A percentile compares a stretch with the other conserved stretches of the same genome.
Evolutionary conservation across 768 basidiomycete species (phyloP).

Genomic region (Auricularia heimuer): DNA sequence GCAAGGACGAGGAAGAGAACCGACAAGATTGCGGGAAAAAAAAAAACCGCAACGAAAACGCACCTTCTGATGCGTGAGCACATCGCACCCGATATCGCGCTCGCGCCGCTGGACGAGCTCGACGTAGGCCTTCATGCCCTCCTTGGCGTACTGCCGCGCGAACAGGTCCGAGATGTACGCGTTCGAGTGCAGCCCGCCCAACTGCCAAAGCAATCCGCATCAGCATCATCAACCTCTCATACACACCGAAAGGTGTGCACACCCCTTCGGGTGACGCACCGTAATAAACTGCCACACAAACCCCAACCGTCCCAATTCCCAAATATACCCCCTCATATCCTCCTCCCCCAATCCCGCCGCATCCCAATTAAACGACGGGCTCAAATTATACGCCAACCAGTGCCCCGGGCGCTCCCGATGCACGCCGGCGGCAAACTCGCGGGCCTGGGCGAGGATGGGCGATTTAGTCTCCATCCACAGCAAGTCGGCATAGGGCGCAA

Average conservation of each 20-base stretch:
- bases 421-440: constrained; percentile 85
- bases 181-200: constrained; percentile 94
- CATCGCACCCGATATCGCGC: constrained; percentile 88
- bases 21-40: not conserved
- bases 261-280: too few species aligned
- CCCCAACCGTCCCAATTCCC: constrained; percentile 90
- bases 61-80: constrained; percentile 95
- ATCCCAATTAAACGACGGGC: constrained; percentile 90
- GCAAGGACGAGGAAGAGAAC: too few species aligned
- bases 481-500: constrained; percentile 87
- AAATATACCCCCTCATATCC: constrained; percentile 84
- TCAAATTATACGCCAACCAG: constrained; percentile 95
- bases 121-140: constrained; percentile 99
- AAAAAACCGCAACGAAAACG: constrained; percentile 11
- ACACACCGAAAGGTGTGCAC: too few species aligned
- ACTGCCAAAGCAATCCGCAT: too few species aligned
- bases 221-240: too few species aligned
- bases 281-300: constrained; percentile 99
- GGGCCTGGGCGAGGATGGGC: constrained; percentile 85
- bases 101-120: constrained; percentile 89
- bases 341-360: constrained; percentile 79
- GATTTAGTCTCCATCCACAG: constrained; percentile 97
- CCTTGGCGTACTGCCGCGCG: constrained; percentile 77
- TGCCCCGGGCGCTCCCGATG: constrained; percentile 74
- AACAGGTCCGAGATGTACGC: constrained; percentile 94